Conservation (phyloP, 2,329 filamentous ascomycete genomes). For the Fusarium avenaceum region DNA sequence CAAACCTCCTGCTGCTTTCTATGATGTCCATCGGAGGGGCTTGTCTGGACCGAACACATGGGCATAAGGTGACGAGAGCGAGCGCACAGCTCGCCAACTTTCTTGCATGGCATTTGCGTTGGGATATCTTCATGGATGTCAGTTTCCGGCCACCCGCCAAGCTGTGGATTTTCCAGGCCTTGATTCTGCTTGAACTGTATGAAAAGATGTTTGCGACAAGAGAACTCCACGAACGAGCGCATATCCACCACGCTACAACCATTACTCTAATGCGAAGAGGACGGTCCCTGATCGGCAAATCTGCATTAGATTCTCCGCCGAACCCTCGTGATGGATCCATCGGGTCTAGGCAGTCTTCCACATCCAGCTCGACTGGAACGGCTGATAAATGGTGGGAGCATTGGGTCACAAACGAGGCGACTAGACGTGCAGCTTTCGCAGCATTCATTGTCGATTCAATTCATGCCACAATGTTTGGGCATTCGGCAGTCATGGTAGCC, state of each 20-base stretch:
- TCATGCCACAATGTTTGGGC: conserved; percentile 97
- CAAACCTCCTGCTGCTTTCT: conserved; percentile 84
- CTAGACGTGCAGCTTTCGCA: conserved; percentile 88
- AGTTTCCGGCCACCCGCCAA: conserved; percentile 94
- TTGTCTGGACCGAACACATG: conserved; percentile 86
- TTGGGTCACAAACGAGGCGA: conserved; percentile 96
- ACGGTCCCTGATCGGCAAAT: conserved; percentile 88
- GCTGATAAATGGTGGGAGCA: conserved; percentile 94
- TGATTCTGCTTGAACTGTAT: conserved; percentile 90
- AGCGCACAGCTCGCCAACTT: conserved; percentile 91
- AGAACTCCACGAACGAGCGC: conserved; percentile 90
- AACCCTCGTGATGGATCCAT: conserved; percentile 72
- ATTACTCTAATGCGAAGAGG: conserved; percentile 95
- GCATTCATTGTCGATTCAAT: conserved; percentile 96
- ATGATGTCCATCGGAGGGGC: conserved; percentile 95
- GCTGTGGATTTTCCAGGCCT: conserved; percentile 93
- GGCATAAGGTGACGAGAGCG: conserved; percentile 77
- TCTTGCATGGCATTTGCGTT: conserved; percentile 91
- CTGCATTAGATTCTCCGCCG: conserved; percentile 85
- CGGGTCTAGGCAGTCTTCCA: conserved; percentile 71
- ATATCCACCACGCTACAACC: conserved; percentile 96
- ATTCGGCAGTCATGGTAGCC: conserved; percentile 96
- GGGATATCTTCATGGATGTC: conserved; percentile 93
- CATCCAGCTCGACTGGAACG: conserved; percentile 74
- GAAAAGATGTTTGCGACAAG: conserved; percentile 98